Base-by-base conservation (phyloP, 371 early-diverging fungal genomes). In the Dichotomocladium elegans region DNA sequence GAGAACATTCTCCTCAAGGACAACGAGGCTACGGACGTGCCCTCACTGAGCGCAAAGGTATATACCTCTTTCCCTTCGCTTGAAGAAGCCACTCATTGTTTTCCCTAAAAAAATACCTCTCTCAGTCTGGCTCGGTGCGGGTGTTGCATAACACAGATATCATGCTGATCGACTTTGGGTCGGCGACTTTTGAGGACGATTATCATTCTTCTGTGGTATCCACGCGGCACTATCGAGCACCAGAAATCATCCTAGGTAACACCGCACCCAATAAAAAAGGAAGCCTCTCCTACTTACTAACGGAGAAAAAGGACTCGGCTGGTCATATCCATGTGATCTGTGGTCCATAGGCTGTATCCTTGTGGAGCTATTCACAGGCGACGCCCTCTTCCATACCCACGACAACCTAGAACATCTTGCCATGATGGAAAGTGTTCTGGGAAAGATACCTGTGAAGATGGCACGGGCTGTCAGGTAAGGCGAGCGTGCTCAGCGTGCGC, bases 321-420 rank as follows among this genome's bases (percentile, higher is more conserved):
- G 96, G 96, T 92, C 93, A 33, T 96, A 85, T 69, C 92, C 95
- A 29, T 96, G 96, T 71, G 98, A 97, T 68, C 88, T 96, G 60
- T 98, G 98, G 98, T 95, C 96, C 5, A 72, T 96, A 52, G 98
- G 98, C 2, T 98, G 98, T 70, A 95, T 98, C 43, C 74, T 98
- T 3, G 85, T 94, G 14, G 98, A 98, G 71, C 82, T 98, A 41
- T 80, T 89, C 40, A 96, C 94, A 0, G 98, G 98, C 10, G 93
- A 93, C 55, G 96, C 98, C 1, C 68, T 98, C 46, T 98, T 98
- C 67, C 93, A 92, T 59, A 92, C 94, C 1, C 94, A 92, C 52
- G 93, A 94, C 57, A 89, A 94, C 69, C 63, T 87, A 24, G 87
- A 89, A 47, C 89, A 89, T 57, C 57, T 89, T 27, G 87, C 86